phyloP scores from a whole-genome alignment of 2,329 filamentous ascomycete genomes.

The Pseudocercospora vitis region DNA sequence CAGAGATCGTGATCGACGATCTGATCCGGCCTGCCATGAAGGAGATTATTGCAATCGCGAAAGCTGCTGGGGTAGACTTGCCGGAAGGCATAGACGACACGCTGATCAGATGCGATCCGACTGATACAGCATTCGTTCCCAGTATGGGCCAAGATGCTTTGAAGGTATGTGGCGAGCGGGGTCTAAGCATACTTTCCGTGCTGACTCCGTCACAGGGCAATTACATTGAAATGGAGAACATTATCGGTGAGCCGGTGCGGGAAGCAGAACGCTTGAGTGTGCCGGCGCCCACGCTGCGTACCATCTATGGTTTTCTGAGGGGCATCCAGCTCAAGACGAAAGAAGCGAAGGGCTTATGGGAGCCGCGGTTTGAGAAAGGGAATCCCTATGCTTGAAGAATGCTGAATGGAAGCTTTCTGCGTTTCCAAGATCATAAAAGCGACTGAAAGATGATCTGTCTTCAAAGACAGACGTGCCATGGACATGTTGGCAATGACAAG shows the following conservation, averaged over 20 bases:
- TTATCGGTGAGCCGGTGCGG: constrained; percentile 58
- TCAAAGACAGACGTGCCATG: too few relatives aligned
- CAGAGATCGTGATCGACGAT: constrained; percentile 46
- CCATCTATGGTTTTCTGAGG: constrained; percentile 52
- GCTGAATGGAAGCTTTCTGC: not conserved
- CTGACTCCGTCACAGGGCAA: constrained; percentile 44
- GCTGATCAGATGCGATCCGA: constrained; percentile 52
- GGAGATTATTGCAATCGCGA: constrained; percentile 53
- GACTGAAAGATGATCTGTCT: not conserved
- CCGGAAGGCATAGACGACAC: constrained; percentile 46
- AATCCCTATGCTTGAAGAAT: constrained; percentile 23
- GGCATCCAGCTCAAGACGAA: constrained; percentile 52
- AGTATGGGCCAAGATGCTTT: constrained; percentile 57
- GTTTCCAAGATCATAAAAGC: not conserved
- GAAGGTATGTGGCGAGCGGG: constrained; percentile 40
- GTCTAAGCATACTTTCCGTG: not conserved
- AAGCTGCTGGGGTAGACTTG: constrained; percentile 46
- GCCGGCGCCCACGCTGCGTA: constrained; percentile 50
- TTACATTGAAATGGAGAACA: constrained; percentile 57
- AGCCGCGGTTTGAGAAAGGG: constrained; percentile 23
- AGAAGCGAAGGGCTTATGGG: constrained; percentile 45
- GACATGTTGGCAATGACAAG: too few relatives aligned
- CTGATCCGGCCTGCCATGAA: constrained; percentile 56
- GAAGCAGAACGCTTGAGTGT: constrained; percentile 53
- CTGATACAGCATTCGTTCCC: constrained; percentile 52